phyloP scores from a whole-genome alignment of 768 basidiomycete genomes.

The Leucogyrophana mollusca region DNA sequence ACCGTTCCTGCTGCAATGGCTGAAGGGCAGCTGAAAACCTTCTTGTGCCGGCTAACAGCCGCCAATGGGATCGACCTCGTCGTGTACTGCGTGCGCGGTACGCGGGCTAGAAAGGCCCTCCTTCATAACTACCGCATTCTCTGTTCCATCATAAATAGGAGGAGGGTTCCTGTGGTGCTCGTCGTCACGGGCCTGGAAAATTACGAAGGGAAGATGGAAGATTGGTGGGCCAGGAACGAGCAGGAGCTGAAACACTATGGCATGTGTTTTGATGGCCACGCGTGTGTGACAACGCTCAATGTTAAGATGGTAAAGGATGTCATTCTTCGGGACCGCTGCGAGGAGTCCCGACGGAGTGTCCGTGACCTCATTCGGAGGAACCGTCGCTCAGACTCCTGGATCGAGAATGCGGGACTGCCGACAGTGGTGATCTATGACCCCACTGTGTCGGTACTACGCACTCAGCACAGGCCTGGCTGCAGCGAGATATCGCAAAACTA shows the following conservation, averaged over 20 bases:
- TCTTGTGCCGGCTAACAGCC: no score
- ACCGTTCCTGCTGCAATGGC: constrained; percentile 17
- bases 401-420: no score
- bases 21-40: constrained; percentile 12
- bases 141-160: constrained; percentile 13
- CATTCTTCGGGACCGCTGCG: no score
- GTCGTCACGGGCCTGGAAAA: constrained; percentile 27
- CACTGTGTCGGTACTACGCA: no score
- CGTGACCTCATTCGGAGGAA: no score
- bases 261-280: constrained; percentile 38
- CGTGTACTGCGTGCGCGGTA: constrained; percentile 35
- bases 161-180: constrained; percentile 14
- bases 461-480: no score
- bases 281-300: constrained; percentile 37
- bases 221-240: constrained; percentile 39
- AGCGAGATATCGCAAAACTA: no score
- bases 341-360: no score
- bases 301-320: no score
- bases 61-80: constrained; percentile 20
- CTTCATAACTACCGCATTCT: constrained; percentile 31
- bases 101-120: constrained; percentile 30
- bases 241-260: constrained; percentile 25
- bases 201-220: constrained; percentile 30
- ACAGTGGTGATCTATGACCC: no score
- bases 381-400: no score